Evolutionary conservation across 805 yeast genomes (phyloP).

Genomic region (Saturnispora kantuleensis): DNA sequence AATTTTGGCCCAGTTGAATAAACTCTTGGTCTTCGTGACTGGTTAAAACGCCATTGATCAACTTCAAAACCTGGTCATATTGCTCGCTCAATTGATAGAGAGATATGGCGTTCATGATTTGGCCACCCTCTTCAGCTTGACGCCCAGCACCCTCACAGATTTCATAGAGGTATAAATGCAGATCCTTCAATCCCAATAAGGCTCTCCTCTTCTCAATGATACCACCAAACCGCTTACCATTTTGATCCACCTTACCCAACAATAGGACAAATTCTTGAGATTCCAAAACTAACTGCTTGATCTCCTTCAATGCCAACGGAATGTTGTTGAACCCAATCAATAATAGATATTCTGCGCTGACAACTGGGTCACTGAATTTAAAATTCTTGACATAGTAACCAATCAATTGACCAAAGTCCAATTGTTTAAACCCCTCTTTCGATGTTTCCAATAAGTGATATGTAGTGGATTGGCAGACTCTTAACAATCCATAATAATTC

Average conservation of each 20-base stretch:
- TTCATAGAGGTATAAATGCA: slow-evolving; percentile 50
- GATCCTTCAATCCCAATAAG: slow-evolving; percentile 48
- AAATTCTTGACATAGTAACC: slow-evolving; percentile 79
- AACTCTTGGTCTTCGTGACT: slow-evolving; percentile 48
- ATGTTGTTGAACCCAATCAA: slow-evolving; percentile 52
- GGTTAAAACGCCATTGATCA: slow-evolving; percentile 69
- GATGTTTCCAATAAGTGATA: slow-evolving; percentile 25
- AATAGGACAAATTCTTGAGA: slow-evolving; percentile 76
- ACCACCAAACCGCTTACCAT: slow-evolving; percentile 75
- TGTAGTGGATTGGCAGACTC: slow-evolving; percentile 24
- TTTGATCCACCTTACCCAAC: slow-evolving; percentile 72
- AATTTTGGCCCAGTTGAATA: slow-evolving; percentile 36
- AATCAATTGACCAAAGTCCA: slow-evolving; percentile 51
- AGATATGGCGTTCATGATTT: slow-evolving; percentile 73
- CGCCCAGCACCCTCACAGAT: slow-evolving; percentile 81
- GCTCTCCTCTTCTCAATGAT: slow-evolving; percentile 68
- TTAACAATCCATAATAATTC: slow-evolving; percentile 60
- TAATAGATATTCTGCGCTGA: slow-evolving; percentile 83
- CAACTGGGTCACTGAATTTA: slow-evolving; percentile 76
- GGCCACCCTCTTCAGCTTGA: slow-evolving; percentile 85
- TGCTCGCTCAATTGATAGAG: slow-evolving; percentile 85
- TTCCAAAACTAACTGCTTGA: slow-evolving; percentile 75
- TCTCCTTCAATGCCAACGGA: slow-evolving; percentile 60
- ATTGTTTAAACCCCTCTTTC: slow-evolving; percentile 21
- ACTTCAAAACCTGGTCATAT: slow-evolving; percentile 64